Conservation (phyloP, 2,329 filamentous ascomycete species). For the Akanthomyces dipterigenus region DNA sequence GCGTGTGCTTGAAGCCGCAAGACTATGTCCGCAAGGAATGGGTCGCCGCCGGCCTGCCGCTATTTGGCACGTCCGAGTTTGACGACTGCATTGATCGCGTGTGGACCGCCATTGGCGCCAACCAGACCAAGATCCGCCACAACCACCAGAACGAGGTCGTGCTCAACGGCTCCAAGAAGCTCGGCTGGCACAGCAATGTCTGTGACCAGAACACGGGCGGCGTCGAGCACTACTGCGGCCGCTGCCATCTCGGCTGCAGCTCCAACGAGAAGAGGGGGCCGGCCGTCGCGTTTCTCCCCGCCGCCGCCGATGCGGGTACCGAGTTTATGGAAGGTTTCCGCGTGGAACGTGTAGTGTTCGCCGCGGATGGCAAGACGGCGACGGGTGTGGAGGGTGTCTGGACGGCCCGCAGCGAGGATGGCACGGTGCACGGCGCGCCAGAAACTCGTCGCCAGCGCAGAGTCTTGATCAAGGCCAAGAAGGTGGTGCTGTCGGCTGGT, state of each 20-base stretch:
- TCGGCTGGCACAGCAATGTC: slow-evolving; percentile 62
- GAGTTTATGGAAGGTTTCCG: slow-evolving; percentile 78
- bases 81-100: slow-evolving; percentile 76
- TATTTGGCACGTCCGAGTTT: slow-evolving; percentile 68
- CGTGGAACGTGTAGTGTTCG: slow-evolving; percentile 65
- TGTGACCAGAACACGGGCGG: slow-evolving; percentile 78
- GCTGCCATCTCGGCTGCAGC: slow-evolving; percentile 54
- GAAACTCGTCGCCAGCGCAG: slow-evolving; percentile 47
- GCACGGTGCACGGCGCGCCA: slow-evolving; percentile 45
- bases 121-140: slow-evolving; percentile 58
- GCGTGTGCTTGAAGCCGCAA: slow-evolving; percentile 58
- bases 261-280: slow-evolving; percentile 74
- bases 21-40: slow-evolving; percentile 74
- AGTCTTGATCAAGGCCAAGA: slow-evolving; percentile 69
- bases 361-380: slow-evolving; percentile 49
- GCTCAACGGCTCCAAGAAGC: slow-evolving; percentile 65
- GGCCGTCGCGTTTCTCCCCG: slow-evolving; percentile 67
- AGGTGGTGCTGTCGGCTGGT: slow-evolving; percentile 72
- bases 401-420: slow-evolving; percentile 61
- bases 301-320: slow-evolving; percentile 70
- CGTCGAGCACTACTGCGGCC: slow-evolving; percentile 66
- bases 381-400: slow-evolving; percentile 68
- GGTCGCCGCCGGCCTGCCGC: slow-evolving; percentile 60
- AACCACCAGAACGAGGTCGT: slow-evolving; percentile 65
- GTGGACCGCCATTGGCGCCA: slow-evolving; percentile 71